Evolutionary conservation across 805 yeast species (phyloP).

Genomic region (Metschnikowia continentalis): DNA sequence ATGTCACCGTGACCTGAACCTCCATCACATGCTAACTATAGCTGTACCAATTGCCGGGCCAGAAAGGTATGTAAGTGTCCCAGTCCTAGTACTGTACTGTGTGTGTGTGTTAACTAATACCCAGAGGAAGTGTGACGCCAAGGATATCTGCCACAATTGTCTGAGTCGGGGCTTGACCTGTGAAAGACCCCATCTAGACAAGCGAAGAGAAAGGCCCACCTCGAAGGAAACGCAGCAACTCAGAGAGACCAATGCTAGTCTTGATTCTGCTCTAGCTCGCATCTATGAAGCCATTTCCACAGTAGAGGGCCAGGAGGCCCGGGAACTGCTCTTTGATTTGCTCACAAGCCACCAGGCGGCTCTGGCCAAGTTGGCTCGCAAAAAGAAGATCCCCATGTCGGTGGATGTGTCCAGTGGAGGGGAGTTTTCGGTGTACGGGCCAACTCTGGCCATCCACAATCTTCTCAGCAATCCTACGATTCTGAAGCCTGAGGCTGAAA

Average conservation of each 20-base stretch:
- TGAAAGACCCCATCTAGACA: slow-evolving; percentile 10
- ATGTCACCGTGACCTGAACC: slow-evolving; percentile 1
- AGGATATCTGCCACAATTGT: slow-evolving; percentile 13
- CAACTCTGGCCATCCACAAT: slow-evolving; percentile 17
- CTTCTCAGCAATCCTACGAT: slow-evolving; percentile 11
- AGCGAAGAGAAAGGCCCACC: slow-evolving; percentile 9
- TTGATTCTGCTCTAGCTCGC: slow-evolving; percentile 9
- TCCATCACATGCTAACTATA: slow-evolving; percentile 3
- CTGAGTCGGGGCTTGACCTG: slow-evolving; percentile 6
- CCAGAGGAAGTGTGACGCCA: slow-evolving; percentile 14
- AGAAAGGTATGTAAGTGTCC: slow-evolving; percentile 10
- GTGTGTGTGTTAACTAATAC: background rate
- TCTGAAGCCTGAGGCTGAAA: slow-evolving; percentile 4
- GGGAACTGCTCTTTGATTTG: slow-evolving; percentile 1
- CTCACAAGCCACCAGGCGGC: background rate
- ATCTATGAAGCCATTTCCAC: slow-evolving; percentile 4
- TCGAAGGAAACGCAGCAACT: slow-evolving; percentile 9
- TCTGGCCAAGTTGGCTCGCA: background rate
- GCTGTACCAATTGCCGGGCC: slow-evolving; percentile 15
- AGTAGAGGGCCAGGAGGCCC: background rate
- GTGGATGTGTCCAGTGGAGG: slow-evolving; percentile 17
- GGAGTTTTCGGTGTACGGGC: slow-evolving; percentile 17
- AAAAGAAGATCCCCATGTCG: slow-evolving; percentile 14
- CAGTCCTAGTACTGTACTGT: background rate
- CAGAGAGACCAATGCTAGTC: slow-evolving; percentile 3